A percentile compares a stretch with the other conserved stretches of the same genome.
Conservation (phyloP, 208 protist species). For the Acanthamoeba sp. region DNA sequence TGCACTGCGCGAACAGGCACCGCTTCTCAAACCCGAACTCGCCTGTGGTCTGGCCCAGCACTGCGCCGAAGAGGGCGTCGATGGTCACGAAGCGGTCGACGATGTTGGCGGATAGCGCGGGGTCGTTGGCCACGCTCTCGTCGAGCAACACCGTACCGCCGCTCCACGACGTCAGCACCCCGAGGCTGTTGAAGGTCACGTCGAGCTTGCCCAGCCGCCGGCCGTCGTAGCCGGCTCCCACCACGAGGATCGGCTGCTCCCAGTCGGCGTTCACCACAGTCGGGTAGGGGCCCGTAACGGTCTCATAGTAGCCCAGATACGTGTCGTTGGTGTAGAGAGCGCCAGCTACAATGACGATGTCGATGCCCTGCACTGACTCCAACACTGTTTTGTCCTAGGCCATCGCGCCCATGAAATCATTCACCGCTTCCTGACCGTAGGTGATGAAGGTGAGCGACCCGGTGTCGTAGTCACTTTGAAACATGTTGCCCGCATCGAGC, state of each 20-base stretch:
- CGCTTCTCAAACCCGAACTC: conserved; percentile 30
- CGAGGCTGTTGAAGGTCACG: conserved; percentile 27
- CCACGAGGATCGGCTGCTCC: conserved; percentile 53
- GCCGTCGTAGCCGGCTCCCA: conserved; percentile 35
- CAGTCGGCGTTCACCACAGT: not conserved
- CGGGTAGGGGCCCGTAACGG: conserved; percentile 6
- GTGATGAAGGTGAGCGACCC: conserved; percentile 12
- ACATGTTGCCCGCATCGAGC: conserved; percentile 54
- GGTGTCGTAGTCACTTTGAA: conserved; percentile 36
- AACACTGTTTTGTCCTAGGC: conserved; percentile 28
- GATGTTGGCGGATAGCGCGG: not conserved
- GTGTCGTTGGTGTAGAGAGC: conserved; percentile 65
- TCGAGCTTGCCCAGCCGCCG: conserved; percentile 38
- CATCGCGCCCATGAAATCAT: not conserved
- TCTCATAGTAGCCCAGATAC: conserved; percentile 13
- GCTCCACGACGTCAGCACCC: conserved; percentile 16
- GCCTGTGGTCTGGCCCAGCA: conserved; percentile 21
- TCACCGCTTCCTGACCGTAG: not conserved
- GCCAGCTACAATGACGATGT: conserved; percentile 50
- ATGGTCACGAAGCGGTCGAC: conserved; percentile 10
- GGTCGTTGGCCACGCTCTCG: conserved; percentile 8
- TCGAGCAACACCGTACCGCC: conserved; percentile 14
- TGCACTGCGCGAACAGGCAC: conserved; percentile 69
- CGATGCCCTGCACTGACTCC: conserved; percentile 36
- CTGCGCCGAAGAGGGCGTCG: not conserved